Conservation (phyloP, 495 filamentous ascomycete genomes). For the Physcia stellaris region DNA sequence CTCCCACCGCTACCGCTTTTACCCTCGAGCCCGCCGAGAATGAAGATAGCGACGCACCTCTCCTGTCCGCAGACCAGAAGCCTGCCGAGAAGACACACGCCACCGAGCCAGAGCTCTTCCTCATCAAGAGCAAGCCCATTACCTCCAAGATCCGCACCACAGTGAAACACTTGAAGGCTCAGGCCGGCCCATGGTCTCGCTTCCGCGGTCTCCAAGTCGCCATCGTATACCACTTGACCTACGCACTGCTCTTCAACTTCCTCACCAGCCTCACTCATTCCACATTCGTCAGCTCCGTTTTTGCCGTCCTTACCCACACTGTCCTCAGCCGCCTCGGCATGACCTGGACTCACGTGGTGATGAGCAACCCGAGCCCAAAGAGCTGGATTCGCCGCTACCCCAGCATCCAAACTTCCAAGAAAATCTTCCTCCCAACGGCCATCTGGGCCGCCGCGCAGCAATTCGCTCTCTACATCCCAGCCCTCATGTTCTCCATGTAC, state of each 20-base stretch:
- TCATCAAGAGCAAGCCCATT: constrained; percentile 36
- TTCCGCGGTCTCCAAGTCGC: constrained; percentile 42
- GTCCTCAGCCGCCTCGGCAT: constrained; percentile 48
- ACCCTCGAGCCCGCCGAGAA: constrained; percentile 18
- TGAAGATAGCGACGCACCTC: constrained; percentile 19
- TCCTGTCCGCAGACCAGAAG: constrained; percentile 10
- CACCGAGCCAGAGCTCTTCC: constrained; percentile 22
- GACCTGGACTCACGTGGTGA: constrained; percentile 34
- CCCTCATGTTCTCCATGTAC: constrained; percentile 2
- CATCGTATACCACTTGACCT: constrained; percentile 15
- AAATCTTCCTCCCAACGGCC: constrained; percentile 27
- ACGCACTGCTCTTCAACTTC: constrained; percentile 19
- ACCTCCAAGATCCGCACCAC: constrained; percentile 44
- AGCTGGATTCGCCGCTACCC: constrained; percentile 20
- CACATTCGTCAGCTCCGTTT: constrained; percentile 23
- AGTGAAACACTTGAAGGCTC: constrained; percentile 39
- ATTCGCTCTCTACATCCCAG: constrained; percentile 13
- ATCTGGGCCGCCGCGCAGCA: constrained; percentile 16
- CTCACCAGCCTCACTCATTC: constrained; percentile 15
- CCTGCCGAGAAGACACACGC: constrained; percentile 12
- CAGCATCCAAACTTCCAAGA: constrained; percentile 20
- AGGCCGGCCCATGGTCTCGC: constrained; percentile 39
- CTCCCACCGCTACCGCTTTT: constrained; percentile 43
- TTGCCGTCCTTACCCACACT: constrained; percentile 33
- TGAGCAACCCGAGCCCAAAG: constrained; percentile 29